Base-by-base conservation (phyloP, 768 basidiomycete species). In the Clitopilus hobsonii region DNA sequence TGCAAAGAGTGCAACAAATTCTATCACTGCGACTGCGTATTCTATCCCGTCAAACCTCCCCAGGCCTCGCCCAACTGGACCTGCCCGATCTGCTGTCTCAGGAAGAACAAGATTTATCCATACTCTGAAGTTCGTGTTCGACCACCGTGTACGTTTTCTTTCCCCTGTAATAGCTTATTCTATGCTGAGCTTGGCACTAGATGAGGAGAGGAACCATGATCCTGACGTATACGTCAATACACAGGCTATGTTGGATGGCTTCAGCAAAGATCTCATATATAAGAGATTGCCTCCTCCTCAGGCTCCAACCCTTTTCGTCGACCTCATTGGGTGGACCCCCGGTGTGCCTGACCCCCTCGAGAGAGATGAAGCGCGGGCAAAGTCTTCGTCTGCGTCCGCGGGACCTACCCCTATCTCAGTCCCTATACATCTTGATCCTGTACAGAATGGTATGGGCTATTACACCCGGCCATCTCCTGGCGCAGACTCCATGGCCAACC, bases 21-120 rank as follows among this genome's bases (percentile, higher is more conserved):
- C 14, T 92, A 91, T 60, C 91, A 93, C 61, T 79, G 78, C 14
- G 81, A 80, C 8, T 93, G 91, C 57, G 89, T 92, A 13, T 89
- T 88, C 69, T 88, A 79, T 67, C 82, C 85, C 2, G 60, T 71
- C 32, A 81, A 85, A 25, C 28, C 58, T 2, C 25, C 65, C 68
- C 57, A 64, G 63, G 49, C 56, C 63, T 59, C 61, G 63, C 64
- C 60, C 23, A 51, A 51, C 57, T 89, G 86, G 70, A 76, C 75
- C 56, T 93, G 91, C 62, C 91, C 91, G 0, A 67, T 93, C 18
- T 93, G 91, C 64, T 86, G 85, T 67, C 67, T 91, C 60, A 81
- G 88, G 51, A 91, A 88, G 73, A 87, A 84, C 56, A 78, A 79
- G 56, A 68, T 72, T 5, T 94, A 92, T 62, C 79, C 79, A 24